Evolutionary conservation across 2,329 filamentous ascomycete species (phyloP), one percentile per base, ranked within the genome.

Genomic region (Myriosclerotinia scirpicola): DNA sequence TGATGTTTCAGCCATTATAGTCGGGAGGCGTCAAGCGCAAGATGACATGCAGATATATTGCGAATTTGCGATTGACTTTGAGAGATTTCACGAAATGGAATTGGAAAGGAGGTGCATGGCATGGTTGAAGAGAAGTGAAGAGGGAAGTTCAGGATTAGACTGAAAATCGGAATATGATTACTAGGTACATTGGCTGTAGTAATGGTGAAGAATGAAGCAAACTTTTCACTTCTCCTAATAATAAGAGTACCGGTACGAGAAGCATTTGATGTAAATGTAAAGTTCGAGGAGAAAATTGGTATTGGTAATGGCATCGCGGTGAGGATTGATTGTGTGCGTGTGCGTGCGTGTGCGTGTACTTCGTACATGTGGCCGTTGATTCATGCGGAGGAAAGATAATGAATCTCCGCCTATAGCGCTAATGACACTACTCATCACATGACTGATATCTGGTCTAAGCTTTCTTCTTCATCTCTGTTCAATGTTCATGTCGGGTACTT

Each of bases 1-100:
- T 61, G 53, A 56, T 50, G 64, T 53, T 60, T 60, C 64, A 61
- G 54, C 64, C 64, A 65, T 65, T 53, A 22, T 61, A 30, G 1
- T 56, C 30, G 52, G 42, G 26, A 55, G 30, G 26, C 38, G 53
- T 46, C 9, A 46, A 17, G 36, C 40, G 50, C 59, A 22, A 55
- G 40, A 56, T 64, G 40, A 36, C 30, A 9, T 64, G 52, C 40
- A 56, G 61, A 56, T 54, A 60, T 42, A 34, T 17, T 36, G 17
- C 14, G 30, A 46, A n/a, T 46, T 26, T 56, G 30, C 26, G 34
- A 40, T 55, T 8, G 11, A 42, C 15, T 58, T 7, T n/a, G n/a
- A 9, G 22, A 11, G 9, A 12, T 6, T 48, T 48, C 20, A 60
- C 42, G 42, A 22, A 60, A n/a, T 60, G 30, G 11, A 36, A 60